A percentile compares a stretch with the other conserved stretches of the same genome.
phyloP scores from a whole-genome alignment of 225 moss, liverwort and hornwort species.

The Bryoerythrophyllum caledonicum region DNA sequence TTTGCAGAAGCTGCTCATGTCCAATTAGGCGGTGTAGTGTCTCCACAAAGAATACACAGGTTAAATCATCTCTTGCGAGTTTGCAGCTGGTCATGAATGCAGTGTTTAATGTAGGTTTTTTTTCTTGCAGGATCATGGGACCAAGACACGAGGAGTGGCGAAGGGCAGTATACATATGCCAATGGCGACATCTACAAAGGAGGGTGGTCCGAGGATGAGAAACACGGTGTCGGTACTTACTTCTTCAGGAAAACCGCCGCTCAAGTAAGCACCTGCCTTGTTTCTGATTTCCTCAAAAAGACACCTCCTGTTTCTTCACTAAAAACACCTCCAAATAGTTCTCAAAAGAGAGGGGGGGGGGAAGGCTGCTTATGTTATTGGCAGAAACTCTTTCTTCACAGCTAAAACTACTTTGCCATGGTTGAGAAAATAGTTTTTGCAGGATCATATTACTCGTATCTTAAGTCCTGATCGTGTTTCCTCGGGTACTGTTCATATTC shows the following conservation, averaged over 20 bases:
- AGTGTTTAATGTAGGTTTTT: not conserved
- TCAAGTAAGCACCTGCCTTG: slow-evolving; percentile 46
- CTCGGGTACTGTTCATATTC: too few species aligned
- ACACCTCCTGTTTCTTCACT: too few species aligned
- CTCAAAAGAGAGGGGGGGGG: too few species aligned
- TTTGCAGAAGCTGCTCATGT: too few species aligned
- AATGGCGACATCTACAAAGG: slow-evolving; percentile 90
- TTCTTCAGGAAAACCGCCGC: slow-evolving; percentile 58
- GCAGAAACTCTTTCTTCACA: too few species aligned
- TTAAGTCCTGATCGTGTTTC: too few species aligned
- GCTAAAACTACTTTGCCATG: too few species aligned
- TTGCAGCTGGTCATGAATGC: not conserved
- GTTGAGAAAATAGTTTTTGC: not conserved
- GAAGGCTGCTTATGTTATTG: too few species aligned
- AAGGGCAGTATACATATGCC: slow-evolving; percentile 72
- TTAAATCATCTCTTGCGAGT: not conserved
- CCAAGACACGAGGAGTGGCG: slow-evolving; percentile 62
- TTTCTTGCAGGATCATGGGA: slow-evolving; percentile 66
- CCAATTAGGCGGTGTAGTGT: too few species aligned
- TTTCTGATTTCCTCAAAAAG: not conserved
- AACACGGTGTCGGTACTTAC: slow-evolving; percentile 74
- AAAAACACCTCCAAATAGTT: too few species aligned
- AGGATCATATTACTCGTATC: too few species aligned
- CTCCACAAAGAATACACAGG: too few species aligned
- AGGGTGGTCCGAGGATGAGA: slow-evolving; percentile 64